Evolutionary conservation across 2,329 filamentous ascomycete genomes (phyloP), one percentile per base, ranked within the genome.

Genomic region (Aureobasidium leucospermi): DNA sequence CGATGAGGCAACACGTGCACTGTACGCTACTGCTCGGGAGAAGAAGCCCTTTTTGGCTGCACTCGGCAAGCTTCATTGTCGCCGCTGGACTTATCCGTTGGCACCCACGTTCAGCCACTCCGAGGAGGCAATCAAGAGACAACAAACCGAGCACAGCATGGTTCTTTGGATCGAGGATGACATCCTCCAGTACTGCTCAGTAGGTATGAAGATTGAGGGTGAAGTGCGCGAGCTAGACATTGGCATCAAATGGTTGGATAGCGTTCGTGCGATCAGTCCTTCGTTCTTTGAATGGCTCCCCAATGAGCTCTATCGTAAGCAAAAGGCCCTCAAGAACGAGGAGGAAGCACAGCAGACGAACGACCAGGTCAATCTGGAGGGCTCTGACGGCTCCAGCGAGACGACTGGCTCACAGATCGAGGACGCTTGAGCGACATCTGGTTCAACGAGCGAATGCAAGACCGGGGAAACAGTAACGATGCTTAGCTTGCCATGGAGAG

Each of bases 161-260:
- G 69, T 70, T 11, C 86, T 95, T 64, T 83, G 88, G 67, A 68
- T 96, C 3, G 91, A 96, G 62, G 80, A 84, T 29, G 71, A 79
- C 4, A 70, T 83, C 2, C 72, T 88, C 16, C 62, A 76, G 31
- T 75, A 82, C 59, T 82, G 88, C 67, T 81, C 82, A 61, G 71
- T 79, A 0, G 89, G 90, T 0, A 72, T 79, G 73, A 79, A 76
- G 68, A 67, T 79, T 49, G 67, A 74, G 38, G 75, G 68, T 6
- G 65, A 60, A 11, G 65, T 73, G 58, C 66, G 65, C 31, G 60
- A 67, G 60, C 62, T 70, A 13, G 65, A 68, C 41, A 59, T 65
- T 16, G 70, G 70, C 28, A 57, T 72, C 43, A 61, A 63, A 59
- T 73, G 68, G 64, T 63, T 74, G 49, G 76, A 79, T 55, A 65